Conservation (phyloP, 371 early-diverging fungal species). For the Phascolomyces articulosus region DNA sequence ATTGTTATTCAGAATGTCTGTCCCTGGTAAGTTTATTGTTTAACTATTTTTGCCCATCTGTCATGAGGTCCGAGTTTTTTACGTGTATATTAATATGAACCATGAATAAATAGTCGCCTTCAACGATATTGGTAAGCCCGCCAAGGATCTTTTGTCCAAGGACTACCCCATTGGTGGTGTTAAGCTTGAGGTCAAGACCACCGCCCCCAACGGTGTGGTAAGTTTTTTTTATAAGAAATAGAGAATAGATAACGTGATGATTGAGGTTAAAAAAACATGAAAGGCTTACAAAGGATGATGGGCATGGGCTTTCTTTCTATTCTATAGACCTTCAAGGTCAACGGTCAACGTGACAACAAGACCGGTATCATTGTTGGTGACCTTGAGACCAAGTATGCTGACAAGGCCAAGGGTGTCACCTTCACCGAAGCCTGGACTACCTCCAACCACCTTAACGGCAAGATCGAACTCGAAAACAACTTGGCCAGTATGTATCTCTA, state of each 20-base stretch:
- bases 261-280: background rate
- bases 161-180: constrained; percentile 94
- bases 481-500: constrained; percentile 70
- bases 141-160: constrained; percentile 95
- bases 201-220: constrained; percentile 93
- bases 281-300: too few species aligned
- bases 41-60: background rate
- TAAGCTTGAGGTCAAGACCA: constrained; percentile 97
- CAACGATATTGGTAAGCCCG: constrained; percentile 93
- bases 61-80: background rate
- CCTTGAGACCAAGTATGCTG: constrained; percentile 94
- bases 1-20: constrained; percentile 20
- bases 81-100: background rate
- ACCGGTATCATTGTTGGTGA: constrained; percentile 93
- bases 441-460: constrained; percentile 86
- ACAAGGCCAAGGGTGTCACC: constrained; percentile 90
- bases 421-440: constrained; percentile 97
- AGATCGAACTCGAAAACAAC: constrained; percentile 93
- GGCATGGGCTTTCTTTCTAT: too few species aligned
- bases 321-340: constrained; percentile 91
- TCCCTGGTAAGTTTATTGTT: constrained; percentile 22
- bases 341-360: constrained; percentile 93
- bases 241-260: background rate
- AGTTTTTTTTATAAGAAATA: constrained; percentile 26
- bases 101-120: constrained; percentile 58